Base-by-base conservation (phyloP, 176 grass and related monocot species). In the Oryza meyeriana region DNA sequence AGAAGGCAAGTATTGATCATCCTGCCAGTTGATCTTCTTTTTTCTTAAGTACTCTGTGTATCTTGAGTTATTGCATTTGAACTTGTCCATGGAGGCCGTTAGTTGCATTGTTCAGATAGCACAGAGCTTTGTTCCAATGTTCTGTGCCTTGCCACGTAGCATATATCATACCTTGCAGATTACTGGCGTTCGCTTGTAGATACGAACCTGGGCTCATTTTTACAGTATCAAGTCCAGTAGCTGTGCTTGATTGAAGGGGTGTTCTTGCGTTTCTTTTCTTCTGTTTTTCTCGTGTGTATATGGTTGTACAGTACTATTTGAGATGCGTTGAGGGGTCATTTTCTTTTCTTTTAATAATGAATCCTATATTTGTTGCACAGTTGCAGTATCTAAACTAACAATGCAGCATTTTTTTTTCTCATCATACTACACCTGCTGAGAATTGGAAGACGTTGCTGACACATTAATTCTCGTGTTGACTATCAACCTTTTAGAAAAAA, bases 1-100 rank as follows among this genome's bases (percentile, higher is more conserved):
- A 83, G 29, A 68, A 74, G 36, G 74, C 61, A 58, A 50, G 35
- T 72, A 33, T 31, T 74, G 68, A 64, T 67, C 79, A 86, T 52
- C 74, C 61, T 39, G 68, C 74, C 61, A 50, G 63, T 63, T 90
- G 25, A 79, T 41, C 3, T 67, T 36, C 5, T 26, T 57, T 2
- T 47, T 41, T 90, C 45, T 74, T 39, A 41, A 82, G 36, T 61
- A 38, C 1, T 8, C n/a, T n/a, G n/a, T n/a, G 30, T 45, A 24
- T 77, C 42, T 22, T 42, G 16, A 78, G 26, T 76, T 77, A 20
- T 67, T 39, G 28, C 45, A 36, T 76, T 14, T 74, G 30, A 17
- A 41, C 11, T 55, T 55, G 50, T 55, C n/a, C 26, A 70, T 3
- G 59, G 27, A 66, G 55, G 6, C 11, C 0, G n/a, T n/a, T n/a